Percentiles rank a stretch among this genome's conserved stretches.
Conservation (phyloP, 2,329 filamentous ascomycete species). For the Aspergillus sp. region DNA sequence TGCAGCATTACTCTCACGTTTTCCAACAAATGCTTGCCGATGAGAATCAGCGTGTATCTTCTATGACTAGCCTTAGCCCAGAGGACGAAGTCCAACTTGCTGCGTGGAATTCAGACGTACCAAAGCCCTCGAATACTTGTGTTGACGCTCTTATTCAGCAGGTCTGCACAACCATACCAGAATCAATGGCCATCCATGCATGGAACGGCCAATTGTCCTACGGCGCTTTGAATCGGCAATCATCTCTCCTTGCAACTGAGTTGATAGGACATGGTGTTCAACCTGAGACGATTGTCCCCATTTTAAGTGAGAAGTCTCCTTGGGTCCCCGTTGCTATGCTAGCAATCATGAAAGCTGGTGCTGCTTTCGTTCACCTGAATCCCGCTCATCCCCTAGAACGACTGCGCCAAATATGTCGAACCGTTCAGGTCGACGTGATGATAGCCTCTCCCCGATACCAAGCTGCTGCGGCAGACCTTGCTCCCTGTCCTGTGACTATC, state of each 20-base stretch:
- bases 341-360: slow-evolving; percentile 20
- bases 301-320: slow-evolving; percentile 21
- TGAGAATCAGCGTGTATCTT: not conserved
- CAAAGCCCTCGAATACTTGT: not conserved
- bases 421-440: not conserved
- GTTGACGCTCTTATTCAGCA: slow-evolving; percentile 2
- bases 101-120: slow-evolving; percentile 3
- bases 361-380: slow-evolving; percentile 19
- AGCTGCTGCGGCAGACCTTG: not conserved
- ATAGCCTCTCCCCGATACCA: not conserved
- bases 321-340: slow-evolving; percentile 19
- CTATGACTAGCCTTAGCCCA: not conserved
- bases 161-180: not conserved
- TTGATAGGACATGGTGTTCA: slow-evolving; percentile 24
- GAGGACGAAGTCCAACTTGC: not conserved
- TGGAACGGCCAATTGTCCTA: slow-evolving; percentile 25
- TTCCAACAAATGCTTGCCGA: too few relatives aligned
- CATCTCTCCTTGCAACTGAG: slow-evolving; percentile 21
- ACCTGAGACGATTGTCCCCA: slow-evolving; percentile 14
- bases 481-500: not conserved
- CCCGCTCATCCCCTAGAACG: slow-evolving; percentile 12
- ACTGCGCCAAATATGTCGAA: slow-evolving; percentile 6
- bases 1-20: too few relatives aligned
- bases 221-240: slow-evolving; percentile 22
- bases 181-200: slow-evolving; percentile 8